Evolutionary conservation across 2,329 filamentous ascomycete genomes (phyloP).

Genomic region (Xenoacremonium recifei): DNA sequence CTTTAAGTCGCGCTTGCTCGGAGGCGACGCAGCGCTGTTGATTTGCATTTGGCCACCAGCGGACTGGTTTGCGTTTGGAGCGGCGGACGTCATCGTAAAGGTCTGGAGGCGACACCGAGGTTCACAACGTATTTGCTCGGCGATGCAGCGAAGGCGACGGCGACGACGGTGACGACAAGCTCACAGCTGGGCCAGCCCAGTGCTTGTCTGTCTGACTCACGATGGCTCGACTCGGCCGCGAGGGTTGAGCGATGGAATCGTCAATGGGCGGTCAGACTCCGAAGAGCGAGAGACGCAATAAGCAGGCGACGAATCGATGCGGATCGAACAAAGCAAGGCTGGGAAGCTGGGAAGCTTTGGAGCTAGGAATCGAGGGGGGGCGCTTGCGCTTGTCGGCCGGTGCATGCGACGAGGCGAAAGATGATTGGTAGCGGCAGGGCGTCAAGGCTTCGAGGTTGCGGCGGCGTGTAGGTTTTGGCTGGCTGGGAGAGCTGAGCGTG

Average conservation of each 20-base stretch:
- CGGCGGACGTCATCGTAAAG: conserved; percentile 35
- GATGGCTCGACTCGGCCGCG: conserved; percentile 22
- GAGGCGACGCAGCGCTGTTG: conserved; percentile 61
- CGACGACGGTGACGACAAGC: conserved; percentile 14
- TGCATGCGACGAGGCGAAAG: conserved; percentile 20
- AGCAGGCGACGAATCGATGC: conserved; percentile 6
- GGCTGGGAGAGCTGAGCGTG: too few species aligned
- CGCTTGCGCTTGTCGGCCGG: neutral
- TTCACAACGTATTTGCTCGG: too few species aligned
- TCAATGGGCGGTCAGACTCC: conserved; percentile 11
- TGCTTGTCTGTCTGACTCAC: conserved; percentile 24
- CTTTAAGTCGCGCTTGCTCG: conserved; percentile 82
- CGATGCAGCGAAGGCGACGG: conserved; percentile 6
- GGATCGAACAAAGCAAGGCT: conserved; percentile 16
- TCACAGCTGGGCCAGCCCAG: conserved; percentile 28
- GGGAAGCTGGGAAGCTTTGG: conserved; percentile 15
- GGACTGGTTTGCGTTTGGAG: conserved; percentile 31
- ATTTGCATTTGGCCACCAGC: conserved; percentile 25
- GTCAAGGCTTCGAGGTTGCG: conserved; percentile 11
- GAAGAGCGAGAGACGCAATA: conserved; percentile 4
- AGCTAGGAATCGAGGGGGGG: conserved; percentile 15
- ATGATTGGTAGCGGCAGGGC: conserved; percentile 28
- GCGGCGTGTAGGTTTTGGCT: neutral
- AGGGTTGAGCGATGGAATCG: conserved; percentile 10
- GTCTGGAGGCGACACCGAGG: too few species aligned